Evolutionary conservation across 208 protist genomes (phyloP).

Genomic region (Acanthamoeba rhysodes): DNA sequence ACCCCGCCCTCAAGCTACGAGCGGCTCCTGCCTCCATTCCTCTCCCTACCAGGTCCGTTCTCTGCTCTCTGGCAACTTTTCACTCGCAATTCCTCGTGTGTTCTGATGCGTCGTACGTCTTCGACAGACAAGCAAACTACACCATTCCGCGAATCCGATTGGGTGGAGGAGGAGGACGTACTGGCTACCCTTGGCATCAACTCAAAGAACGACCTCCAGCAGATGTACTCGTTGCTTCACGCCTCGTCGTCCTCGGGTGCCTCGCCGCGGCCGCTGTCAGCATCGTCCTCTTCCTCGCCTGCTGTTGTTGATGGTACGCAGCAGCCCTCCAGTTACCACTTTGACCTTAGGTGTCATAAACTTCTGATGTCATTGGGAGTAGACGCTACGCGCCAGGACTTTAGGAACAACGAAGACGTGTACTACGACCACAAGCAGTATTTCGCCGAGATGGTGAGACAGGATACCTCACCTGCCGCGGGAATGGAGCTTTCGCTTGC

Average conservation of each 20-base stretch:
- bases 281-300: not conserved
- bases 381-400: not conserved
- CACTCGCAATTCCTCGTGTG: no score
- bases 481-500: not conserved
- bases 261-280: not conserved
- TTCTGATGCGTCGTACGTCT: not conserved
- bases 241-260: not conserved
- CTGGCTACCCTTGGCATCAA: not conserved
- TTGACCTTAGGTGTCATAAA: no score
- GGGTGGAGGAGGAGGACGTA: conserved; percentile 28
- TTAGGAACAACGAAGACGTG: conserved; percentile 30
- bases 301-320: not conserved
- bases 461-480: not conserved
- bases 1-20: conserved; percentile 44
- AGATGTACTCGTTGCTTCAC: not conserved
- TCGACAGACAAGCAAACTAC: not conserved
- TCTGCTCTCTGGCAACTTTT: not conserved
- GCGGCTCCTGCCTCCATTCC: conserved; percentile 24
- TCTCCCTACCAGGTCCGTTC: not conserved
- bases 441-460: not conserved
- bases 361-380: not conserved
- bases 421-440: conserved; percentile 16
- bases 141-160: conserved; percentile 7
- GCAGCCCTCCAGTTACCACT: no score
- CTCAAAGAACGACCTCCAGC: not conserved